Evolutionary conservation across 2,329 filamentous ascomycete genomes (phyloP).

Genomic region (Pezicula neosporulosa): DNA sequence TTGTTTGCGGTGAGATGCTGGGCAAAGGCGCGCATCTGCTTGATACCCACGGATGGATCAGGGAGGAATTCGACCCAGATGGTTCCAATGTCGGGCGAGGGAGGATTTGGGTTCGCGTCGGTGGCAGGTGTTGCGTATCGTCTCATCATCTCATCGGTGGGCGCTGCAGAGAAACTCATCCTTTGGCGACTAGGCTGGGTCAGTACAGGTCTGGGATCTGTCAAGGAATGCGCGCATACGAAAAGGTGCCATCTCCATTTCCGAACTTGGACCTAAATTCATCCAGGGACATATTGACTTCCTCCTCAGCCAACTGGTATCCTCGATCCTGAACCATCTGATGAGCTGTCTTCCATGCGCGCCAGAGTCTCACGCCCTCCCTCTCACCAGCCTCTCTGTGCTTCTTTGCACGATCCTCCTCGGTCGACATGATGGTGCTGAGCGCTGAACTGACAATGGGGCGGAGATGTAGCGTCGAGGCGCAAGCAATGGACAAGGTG

Average conservation of each 20-base stretch:
- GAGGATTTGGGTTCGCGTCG: conserved; percentile 64
- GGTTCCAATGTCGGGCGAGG: conserved; percentile 70
- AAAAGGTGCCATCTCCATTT: conserved; percentile 68
- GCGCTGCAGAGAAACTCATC: conserved; percentile 85
- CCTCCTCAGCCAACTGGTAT: conserved; percentile 86
- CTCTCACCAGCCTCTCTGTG: conserved; percentile 31
- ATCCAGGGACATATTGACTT: conserved; percentile 83
- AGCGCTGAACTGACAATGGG: background rate
- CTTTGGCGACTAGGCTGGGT: conserved; percentile 61
- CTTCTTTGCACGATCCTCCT: conserved; percentile 26
- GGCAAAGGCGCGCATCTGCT: conserved; percentile 87
- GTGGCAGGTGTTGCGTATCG: conserved; percentile 77
- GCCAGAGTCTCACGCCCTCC: conserved; percentile 71
- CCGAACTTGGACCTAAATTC: conserved; percentile 73
- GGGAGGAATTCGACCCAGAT: conserved; percentile 92
- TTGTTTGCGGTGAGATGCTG: conserved; percentile 75
- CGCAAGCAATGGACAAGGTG: background rate
- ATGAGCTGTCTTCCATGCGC: conserved; percentile 87
- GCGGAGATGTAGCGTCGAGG: too few relatives aligned
- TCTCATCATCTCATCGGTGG: conserved; percentile 77
- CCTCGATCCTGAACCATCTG: conserved; percentile 94
- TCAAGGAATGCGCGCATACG: conserved; percentile 50
- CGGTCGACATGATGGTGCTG: conserved; percentile 23
- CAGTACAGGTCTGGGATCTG: background rate
- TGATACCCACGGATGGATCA: conserved; percentile 79